Evolutionary conservation across 1,284 basidiomycete species (phyloP), one percentile per base, ranked within the genome.

Genomic region (Pseudozyma sp.): DNA sequence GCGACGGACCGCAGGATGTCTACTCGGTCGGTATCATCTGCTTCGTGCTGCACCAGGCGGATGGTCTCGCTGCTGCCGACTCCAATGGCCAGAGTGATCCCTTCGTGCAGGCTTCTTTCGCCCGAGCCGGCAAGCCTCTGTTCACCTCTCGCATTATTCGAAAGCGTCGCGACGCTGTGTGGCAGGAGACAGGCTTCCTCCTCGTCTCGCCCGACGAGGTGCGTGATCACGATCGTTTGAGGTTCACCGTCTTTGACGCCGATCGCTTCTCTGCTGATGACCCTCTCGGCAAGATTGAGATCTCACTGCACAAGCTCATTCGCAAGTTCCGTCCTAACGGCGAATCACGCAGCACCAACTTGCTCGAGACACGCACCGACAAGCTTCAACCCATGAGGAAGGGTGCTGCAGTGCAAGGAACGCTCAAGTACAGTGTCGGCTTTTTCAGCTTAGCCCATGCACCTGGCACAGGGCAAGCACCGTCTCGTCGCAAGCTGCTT

Each of bases 211-310:
- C 78, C 0, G 81, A 83, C 53, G 78, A 82, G 56, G 66, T 82
- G 35, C 63, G 77, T 7, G 78, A 80, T 52, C 70, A 78, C 48
- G 79, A 83, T 35, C 65, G 66, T 12, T 48, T 83, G 47, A 64
- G 81, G 18, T 53, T 83, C 48, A 75, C 71, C 5, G 75, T 81
- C 25, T 80, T 77, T 44, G 80, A 81, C 51, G 80, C 81, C 31
- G 81, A 83, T 38, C 78, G 81, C 21, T 83, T 83, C 70, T 79
- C 76, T n/a, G 75, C 75, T 5, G 81, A 83, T 44, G 81, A 83
- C 47, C 76, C 78, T n/a, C 69, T 83, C 0, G 81, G 81, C 52
- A 78, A 80, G 59, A 52, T 83, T 31, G 80, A 81, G 35, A 66
- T 83, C 42, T 70, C 70, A 3, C 54, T 83, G 45, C 75, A 73